Conservation (phyloP, 2,329 filamentous ascomycete species). For the Intubia oerlemansii region DNA sequence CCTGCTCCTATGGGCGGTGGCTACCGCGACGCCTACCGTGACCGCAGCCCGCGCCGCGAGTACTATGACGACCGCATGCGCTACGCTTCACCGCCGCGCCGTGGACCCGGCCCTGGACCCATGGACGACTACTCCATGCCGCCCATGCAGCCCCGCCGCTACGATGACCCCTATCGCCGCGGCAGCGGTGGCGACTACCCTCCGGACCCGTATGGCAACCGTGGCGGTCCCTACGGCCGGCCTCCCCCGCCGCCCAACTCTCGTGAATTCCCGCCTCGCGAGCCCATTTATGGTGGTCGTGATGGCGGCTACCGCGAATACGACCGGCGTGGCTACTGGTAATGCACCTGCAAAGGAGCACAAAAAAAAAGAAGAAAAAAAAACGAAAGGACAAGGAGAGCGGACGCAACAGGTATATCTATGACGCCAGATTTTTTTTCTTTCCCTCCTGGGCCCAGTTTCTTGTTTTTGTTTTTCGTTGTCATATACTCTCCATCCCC, state of each 20-base stretch:
- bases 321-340: constrained; percentile 13
- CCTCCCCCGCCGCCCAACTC: constrained; percentile 23
- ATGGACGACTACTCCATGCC: constrained; percentile 60
- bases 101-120: too few relatives aligned
- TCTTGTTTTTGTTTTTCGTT: neutral
- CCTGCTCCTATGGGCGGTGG: too few relatives aligned
- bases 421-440: too few relatives aligned
- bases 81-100: constrained; percentile 62
- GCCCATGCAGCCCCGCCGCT: constrained; percentile 43
- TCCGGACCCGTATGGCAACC: constrained; percentile 38
- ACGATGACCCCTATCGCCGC: constrained; percentile 58
- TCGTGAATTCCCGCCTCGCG: constrained; percentile 16
- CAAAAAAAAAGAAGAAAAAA: too few relatives aligned
- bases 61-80: constrained; percentile 74
- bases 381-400: too few relatives aligned
- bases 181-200: too few relatives aligned
- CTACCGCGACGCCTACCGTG: constrained; percentile 58
- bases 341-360: too few relatives aligned
- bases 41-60: constrained; percentile 65
- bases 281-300: constrained; percentile 25
- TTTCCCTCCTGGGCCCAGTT: too few relatives aligned
- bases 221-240: constrained; percentile 31
- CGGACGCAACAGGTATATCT: too few relatives aligned
- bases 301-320: constrained; percentile 23
- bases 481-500: too few relatives aligned